These are phyloP conservation scores for Begonia loranthoides DNA, from an alignment of 306 rosid genomes.

Conservation along the genomic window DNA sequence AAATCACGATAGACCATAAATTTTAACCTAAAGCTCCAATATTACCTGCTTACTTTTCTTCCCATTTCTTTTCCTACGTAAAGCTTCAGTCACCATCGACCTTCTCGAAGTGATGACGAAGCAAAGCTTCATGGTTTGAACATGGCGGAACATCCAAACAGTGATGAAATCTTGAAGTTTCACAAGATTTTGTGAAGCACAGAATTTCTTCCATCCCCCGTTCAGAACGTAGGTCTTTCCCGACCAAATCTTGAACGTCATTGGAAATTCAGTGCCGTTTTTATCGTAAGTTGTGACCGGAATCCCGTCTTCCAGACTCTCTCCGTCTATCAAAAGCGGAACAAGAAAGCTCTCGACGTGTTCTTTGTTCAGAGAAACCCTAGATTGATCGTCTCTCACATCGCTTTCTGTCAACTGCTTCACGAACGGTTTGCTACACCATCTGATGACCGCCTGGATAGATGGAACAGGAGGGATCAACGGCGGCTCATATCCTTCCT, in stretches of 20 bases:
- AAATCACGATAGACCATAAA: too few relatives aligned
- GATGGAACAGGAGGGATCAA: too few relatives aligned
- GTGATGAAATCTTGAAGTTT: not conserved
- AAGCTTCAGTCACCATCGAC: not conserved
- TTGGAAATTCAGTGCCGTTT: not conserved
- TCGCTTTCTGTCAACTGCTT: not conserved
- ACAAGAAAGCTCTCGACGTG: not conserved
- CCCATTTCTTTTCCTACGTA: too few relatives aligned
- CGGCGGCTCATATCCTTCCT: too few relatives aligned
- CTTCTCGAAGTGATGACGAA: not conserved
- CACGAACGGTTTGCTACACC: too few relatives aligned
- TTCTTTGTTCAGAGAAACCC: not conserved
- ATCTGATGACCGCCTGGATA: too few relatives aligned
- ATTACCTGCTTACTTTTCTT: too few relatives aligned
- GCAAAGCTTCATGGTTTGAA: not conserved
- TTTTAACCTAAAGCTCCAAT: too few relatives aligned
- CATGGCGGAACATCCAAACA: slow-evolving; percentile 1
- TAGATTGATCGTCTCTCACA: not conserved
- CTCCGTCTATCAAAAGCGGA: not conserved
- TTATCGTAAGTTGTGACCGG: not conserved
- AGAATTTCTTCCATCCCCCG: not conserved
- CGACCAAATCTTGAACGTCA: not conserved
- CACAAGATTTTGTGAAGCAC: not conserved
- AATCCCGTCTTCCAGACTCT: not conserved
- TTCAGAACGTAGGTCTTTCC: not conserved